Evolutionary conservation across 2,329 filamentous ascomycete genomes (phyloP).

Genomic region (Aspergillus proliferans): DNA sequence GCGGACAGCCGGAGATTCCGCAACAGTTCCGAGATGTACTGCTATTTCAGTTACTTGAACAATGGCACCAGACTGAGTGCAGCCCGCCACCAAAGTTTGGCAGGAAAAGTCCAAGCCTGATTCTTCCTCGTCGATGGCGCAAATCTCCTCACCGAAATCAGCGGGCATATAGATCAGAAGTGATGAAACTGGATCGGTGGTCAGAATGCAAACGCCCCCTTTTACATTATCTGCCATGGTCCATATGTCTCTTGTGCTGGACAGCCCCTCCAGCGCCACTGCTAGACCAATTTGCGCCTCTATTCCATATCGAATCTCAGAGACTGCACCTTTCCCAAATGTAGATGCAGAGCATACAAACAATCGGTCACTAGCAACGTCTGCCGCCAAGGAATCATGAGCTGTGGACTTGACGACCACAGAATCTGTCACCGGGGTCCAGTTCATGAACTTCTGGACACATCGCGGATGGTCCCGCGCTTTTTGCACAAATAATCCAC

Average conservation of each 20-base stretch:
- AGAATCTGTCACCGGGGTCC: conserved; percentile 49
- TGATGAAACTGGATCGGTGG: conserved; percentile 38
- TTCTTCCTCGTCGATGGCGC: conserved; percentile 32
- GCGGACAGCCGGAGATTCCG: conserved; percentile 14
- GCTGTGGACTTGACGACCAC: conserved; percentile 23
- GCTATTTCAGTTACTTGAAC: conserved; percentile 39
- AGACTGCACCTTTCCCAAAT: conserved; percentile 52
- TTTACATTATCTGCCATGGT: conserved; percentile 30
- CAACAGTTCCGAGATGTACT: conserved; percentile 25
- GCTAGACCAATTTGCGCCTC: conserved; percentile 58
- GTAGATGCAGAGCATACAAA: conserved; percentile 64
- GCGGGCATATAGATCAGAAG: conserved; percentile 33
- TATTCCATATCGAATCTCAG: conserved; percentile 64
- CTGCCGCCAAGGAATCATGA: conserved; percentile 10
- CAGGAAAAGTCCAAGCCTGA: conserved; percentile 36
- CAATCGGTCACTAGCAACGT: conserved; percentile 48
- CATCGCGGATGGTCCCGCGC: conserved; percentile 50
- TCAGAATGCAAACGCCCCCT: conserved; percentile 33
- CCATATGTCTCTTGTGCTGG: conserved; percentile 40
- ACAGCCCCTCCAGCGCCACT: conserved; percentile 35
- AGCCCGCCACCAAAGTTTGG: conserved; percentile 41
- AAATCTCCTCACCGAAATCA: conserved; percentile 33
- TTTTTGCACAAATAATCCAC: conserved; percentile 66
- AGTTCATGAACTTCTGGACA: conserved; percentile 59
- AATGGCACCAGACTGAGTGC: conserved; percentile 27